Percentiles rank a stretch among this genome's conserved stretches.
These are phyloP conservation scores for Wickerhamiella slavikovae DNA, from an alignment of 805 yeast species.

Conservation along the genomic window DNA sequence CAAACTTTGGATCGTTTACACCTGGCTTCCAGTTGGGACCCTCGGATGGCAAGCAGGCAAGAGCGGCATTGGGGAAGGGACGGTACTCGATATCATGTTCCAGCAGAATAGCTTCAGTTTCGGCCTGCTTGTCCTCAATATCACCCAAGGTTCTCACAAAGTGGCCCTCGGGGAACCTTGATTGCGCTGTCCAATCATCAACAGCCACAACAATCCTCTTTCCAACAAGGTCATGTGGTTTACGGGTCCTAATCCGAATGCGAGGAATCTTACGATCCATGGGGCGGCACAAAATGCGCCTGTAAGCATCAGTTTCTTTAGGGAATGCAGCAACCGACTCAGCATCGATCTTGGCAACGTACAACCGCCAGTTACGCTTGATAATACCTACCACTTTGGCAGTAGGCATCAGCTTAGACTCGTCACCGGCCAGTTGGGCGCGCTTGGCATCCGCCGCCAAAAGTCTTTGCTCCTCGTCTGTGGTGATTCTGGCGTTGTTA, in stretches of 20 bases:
- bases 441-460: slow-evolving; percentile 58
- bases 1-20: slow-evolving; percentile 45
- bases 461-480: slow-evolving; percentile 50
- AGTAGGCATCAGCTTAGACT: slow-evolving; percentile 58
- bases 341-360: slow-evolving; percentile 73
- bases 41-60: slow-evolving; percentile 80
- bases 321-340: slow-evolving; percentile 35
- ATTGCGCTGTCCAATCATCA: slow-evolving; percentile 76
- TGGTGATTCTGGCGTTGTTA: slow-evolving; percentile 27
- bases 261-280: slow-evolving; percentile 83
- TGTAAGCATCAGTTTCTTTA: slow-evolving; percentile 48
- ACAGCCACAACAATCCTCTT: slow-evolving; percentile 82
- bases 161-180: slow-evolving; percentile 86
- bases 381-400: slow-evolving; percentile 76
- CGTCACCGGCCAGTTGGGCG: slow-evolving; percentile 19
- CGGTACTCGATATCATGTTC: slow-evolving; percentile 95
- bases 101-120: slow-evolving; percentile 78
- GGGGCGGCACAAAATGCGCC: slow-evolving; percentile 62
- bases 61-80: slow-evolving; percentile 81
- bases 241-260: slow-evolving; percentile 68
- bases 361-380: slow-evolving; percentile 86
- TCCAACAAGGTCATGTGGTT: slow-evolving; percentile 64
- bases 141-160: slow-evolving; percentile 78
- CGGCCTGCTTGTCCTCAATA: slow-evolving; percentile 82
- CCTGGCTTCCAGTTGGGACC: slow-evolving; percentile 66